Percentiles rank a stretch among this genome's conserved stretches.
These are phyloP conservation scores for Huntiella moniliformis DNA, from an alignment of 2,329 filamentous ascomycete species.

Conservation along the genomic window DNA sequence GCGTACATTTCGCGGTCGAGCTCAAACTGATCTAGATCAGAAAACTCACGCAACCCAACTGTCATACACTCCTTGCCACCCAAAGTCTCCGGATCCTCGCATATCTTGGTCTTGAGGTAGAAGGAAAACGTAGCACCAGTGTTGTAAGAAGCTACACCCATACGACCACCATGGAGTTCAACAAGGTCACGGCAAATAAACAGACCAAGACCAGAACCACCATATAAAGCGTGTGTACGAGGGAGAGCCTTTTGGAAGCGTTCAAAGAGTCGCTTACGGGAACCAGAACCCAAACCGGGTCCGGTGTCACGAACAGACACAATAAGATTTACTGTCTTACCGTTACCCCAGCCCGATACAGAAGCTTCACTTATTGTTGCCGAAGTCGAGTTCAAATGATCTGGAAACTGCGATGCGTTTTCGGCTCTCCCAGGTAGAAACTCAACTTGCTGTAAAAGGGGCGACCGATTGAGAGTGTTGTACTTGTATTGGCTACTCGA, in stretches of 20 bases:
- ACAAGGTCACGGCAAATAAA: slow-evolving; percentile 63
- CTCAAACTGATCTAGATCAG: too few relatives aligned
- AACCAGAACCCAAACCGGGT: slow-evolving; percentile 43
- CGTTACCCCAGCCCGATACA: slow-evolving; percentile 38
- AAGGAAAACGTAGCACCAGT: slow-evolving; percentile 60
- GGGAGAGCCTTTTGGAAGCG: slow-evolving; percentile 51
- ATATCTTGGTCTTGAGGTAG: slow-evolving; percentile 51
- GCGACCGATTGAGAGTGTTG: slow-evolving; percentile 24
- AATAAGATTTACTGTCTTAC: slow-evolving; percentile 52
- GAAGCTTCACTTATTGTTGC: slow-evolving; percentile 29
- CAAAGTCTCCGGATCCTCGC: slow-evolving; percentile 13
- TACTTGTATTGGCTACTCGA: slow-evolving; percentile 45
- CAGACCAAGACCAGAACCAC: slow-evolving; percentile 49
- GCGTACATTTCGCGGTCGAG: too few relatives aligned
- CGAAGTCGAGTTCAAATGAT: slow-evolving; percentile 19
- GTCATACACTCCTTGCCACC: background rate
- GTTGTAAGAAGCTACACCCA: slow-evolving; percentile 48
- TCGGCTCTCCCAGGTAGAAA: slow-evolving; percentile 3
- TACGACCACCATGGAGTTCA: slow-evolving; percentile 60
- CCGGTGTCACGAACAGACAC: slow-evolving; percentile 57
- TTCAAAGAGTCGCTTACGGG: slow-evolving; percentile 47
- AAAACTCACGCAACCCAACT: too few relatives aligned
- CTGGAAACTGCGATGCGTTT: slow-evolving; percentile 11
- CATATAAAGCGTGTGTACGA: slow-evolving; percentile 53
- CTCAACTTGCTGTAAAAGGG: slow-evolving; percentile 2